phyloP scores from a whole-genome alignment of 1,284 basidiomycete species.

The Puccinia polysora region DNA sequence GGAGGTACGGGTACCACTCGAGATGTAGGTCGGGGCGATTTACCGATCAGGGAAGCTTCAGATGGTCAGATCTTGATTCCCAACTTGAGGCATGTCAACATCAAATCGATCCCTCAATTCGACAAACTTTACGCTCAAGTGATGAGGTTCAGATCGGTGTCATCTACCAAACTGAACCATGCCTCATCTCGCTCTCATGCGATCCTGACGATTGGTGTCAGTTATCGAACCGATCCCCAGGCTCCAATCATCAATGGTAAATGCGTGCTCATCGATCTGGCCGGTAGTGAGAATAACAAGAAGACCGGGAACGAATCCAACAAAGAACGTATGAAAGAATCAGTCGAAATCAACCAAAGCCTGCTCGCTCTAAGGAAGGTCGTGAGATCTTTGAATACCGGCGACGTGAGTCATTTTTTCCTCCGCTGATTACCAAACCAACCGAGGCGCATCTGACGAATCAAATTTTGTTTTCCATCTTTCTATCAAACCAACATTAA shows the following conservation, averaged over 20 bases:
- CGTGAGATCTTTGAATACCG: conserved; percentile 71
- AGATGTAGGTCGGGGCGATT: conserved; percentile 13
- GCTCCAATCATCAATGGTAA: conserved; percentile 57
- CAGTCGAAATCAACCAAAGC: conserved; percentile 76
- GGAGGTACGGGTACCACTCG: background rate
- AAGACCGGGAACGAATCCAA: conserved; percentile 73
- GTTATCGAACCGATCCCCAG: background rate
- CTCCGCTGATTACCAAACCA: too few relatives aligned
- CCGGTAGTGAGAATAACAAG: conserved; percentile 82
- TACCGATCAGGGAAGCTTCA: conserved; percentile 29
- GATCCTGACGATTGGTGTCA: conserved; percentile 23
- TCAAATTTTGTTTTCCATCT: conserved; percentile 6
- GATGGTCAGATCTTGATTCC: conserved; percentile 39
- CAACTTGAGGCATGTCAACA: conserved; percentile 6
- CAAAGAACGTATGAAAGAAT: conserved; percentile 66
- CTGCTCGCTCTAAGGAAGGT: conserved; percentile 75
- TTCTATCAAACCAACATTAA: too few relatives aligned
- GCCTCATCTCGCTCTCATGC: conserved; percentile 37
- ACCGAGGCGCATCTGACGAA: too few relatives aligned
- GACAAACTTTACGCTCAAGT: conserved; percentile 21
- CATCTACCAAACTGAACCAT: conserved; percentile 32
- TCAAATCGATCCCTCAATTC: conserved; percentile 18
- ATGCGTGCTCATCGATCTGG: conserved; percentile 76
- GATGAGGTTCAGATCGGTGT: conserved; percentile 14
- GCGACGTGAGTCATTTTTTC: conserved; percentile 53